Evolutionary conservation across 345 rosid genomes (phyloP).

Genomic region (Lepidium sativum): DNA sequence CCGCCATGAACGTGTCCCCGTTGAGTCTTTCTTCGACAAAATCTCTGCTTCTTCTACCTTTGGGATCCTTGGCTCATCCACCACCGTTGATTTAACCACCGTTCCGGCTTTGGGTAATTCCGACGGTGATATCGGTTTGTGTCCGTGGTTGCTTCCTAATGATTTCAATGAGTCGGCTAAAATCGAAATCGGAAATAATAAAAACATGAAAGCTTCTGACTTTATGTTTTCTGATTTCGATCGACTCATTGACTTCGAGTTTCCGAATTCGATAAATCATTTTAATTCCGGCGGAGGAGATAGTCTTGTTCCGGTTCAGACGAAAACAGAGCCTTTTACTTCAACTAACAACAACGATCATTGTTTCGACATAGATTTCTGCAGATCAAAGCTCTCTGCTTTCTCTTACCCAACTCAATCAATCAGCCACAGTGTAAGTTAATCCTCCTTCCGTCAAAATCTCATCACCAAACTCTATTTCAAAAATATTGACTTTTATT

Average conservation of each 20-base stretch:
- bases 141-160: constrained; percentile 31
- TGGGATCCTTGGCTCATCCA: constrained; percentile 28
- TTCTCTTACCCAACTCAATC: too few relatives aligned
- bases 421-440: too few relatives aligned
- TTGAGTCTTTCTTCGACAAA: constrained; percentile 52
- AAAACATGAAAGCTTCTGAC: too few relatives aligned
- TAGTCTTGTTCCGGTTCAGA: too few relatives aligned
- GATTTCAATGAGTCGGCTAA: constrained; percentile 23
- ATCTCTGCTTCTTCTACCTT: constrained; percentile 34
- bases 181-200: background rate
- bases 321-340: too few relatives aligned
- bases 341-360: too few relatives aligned
- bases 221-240: too few relatives aligned
- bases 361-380: too few relatives aligned
- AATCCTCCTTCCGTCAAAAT: background rate
- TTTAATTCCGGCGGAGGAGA: too few relatives aligned
- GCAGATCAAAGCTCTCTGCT: too few relatives aligned
- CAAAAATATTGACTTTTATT: background rate
- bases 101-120: constrained; percentile 27
- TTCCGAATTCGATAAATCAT: too few relatives aligned
- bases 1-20: constrained; percentile 35
- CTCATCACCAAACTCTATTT: background rate
- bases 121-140: constrained; percentile 29
- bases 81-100: constrained; percentile 34
- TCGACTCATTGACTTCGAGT: too few relatives aligned